Evolutionary conservation across 495 filamentous ascomycete genomes (phyloP).

Genomic region (Aspergillus leporis): DNA sequence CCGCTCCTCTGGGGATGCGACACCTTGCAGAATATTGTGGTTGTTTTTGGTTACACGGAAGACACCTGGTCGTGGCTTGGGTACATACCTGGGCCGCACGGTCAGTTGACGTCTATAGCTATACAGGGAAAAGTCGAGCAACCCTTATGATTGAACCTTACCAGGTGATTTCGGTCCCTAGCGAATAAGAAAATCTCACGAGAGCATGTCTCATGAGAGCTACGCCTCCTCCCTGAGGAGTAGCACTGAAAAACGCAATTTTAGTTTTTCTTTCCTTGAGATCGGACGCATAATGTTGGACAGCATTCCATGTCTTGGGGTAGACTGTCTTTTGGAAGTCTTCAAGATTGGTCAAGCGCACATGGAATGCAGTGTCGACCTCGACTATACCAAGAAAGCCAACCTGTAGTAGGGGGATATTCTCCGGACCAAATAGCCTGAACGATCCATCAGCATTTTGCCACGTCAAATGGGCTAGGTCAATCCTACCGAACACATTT

Average conservation of each 20-base stretch:
- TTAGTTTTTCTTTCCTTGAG: constrained; percentile 67
- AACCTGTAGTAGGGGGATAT: constrained; percentile 72
- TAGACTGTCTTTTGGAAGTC: constrained; percentile 66
- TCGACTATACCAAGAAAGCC: constrained; percentile 73
- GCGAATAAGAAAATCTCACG: constrained; percentile 65
- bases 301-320: constrained; percentile 64
- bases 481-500: constrained; percentile 69
- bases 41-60: constrained; percentile 89
- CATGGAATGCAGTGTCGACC: constrained; percentile 67
- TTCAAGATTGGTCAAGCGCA: constrained; percentile 58
- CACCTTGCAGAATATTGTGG: constrained; percentile 91
- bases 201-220: constrained; percentile 87
- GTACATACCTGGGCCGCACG: constrained; percentile 59
- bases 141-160: constrained; percentile 42
- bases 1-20: constrained; percentile 61
- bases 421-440: constrained; percentile 76
- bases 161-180: constrained; percentile 76
- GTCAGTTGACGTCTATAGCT: not conserved
- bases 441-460: constrained; percentile 15
- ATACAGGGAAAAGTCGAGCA: not conserved
- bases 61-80: constrained; percentile 79
- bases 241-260: constrained; percentile 83
- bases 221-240: constrained; percentile 85
- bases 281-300: constrained; percentile 64
- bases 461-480: constrained; percentile 1